Evolutionary conservation across 495 filamentous ascomycete species (phyloP).

Genomic region (Tuber magnatum): DNA sequence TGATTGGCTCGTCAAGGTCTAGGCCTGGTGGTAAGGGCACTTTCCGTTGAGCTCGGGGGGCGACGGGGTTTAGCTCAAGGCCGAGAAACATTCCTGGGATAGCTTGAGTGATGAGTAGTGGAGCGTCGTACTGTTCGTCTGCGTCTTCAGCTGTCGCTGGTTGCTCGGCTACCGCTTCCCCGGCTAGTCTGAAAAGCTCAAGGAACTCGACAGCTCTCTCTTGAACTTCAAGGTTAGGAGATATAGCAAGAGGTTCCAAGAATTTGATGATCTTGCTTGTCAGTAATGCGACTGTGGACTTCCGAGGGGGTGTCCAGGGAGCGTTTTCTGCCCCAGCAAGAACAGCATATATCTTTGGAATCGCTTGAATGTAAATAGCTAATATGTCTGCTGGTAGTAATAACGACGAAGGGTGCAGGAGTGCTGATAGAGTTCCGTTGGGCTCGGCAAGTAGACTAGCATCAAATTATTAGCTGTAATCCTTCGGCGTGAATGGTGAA

Average conservation of each 20-base stretch:
- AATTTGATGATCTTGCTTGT: constrained; percentile 73
- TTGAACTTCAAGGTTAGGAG: constrained; percentile 90
- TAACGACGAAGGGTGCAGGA: constrained; percentile 59
- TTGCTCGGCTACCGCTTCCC: constrained; percentile 67
- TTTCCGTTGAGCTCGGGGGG: constrained; percentile 71
- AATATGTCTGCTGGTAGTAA: constrained; percentile 60
- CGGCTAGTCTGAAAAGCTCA: constrained; percentile 75
- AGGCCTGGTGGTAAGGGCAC: constrained; percentile 70
- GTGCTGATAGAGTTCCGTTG: constrained; percentile 58
- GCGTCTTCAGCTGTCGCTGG: constrained; percentile 47
- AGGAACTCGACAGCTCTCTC: constrained; percentile 87
- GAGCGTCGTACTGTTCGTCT: constrained; percentile 54
- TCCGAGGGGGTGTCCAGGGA: constrained; percentile 58
- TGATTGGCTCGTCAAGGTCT: constrained; percentile 72
- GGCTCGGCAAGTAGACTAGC: constrained; percentile 50
- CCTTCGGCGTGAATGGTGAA: not conserved
- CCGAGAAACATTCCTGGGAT: constrained; percentile 80
- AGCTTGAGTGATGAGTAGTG: constrained; percentile 74
- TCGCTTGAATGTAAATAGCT: constrained; percentile 73
- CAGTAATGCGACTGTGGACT: constrained; percentile 63
- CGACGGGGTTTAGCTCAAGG: constrained; percentile 85
- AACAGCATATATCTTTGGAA: constrained; percentile 72
- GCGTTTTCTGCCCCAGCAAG: constrained; percentile 52
- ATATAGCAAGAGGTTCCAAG: constrained; percentile 65
- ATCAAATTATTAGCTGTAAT: constrained; percentile 2